Base-by-base conservation (phyloP, 2,329 filamentous ascomycete species). In the Pseudonectria buxi region DNA sequence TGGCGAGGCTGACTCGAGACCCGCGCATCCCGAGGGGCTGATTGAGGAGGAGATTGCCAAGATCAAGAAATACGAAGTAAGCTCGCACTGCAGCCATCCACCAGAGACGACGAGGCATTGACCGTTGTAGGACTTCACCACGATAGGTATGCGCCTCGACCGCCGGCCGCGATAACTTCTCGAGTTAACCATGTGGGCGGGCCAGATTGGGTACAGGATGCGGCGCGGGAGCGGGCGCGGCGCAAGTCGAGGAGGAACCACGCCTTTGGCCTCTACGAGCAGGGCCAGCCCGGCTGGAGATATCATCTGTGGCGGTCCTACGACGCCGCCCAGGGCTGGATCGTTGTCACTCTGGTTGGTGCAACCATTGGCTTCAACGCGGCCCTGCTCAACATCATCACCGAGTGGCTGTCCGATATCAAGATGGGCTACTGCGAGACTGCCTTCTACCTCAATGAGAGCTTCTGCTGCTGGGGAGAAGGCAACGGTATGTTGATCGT, bases 381-480 rank as follows among this genome's bases (percentile, higher is more conserved):
- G 12, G 92, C 87, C 1, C 80, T 95, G 40, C 67, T 98, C 41
- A 96, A 94, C 57, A 96, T 98, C 47, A 77, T 94, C 28, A 96
- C 90, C 9, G 92, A 98, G 63, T 98, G 92, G 90, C 68, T 98
- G 43, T 84, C 86, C 25, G 92, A 98, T 63, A 81, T 95, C 58
- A 98, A 96, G 68, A 70, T 90, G 55, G 92, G 92, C n/a, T 82
- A 95, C 63, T 98, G 92, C 69, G 84, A 81, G 10, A 95, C 89
- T 7, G 90, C 81, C 3, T 98, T 96, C 61, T 98, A 98, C 58
- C 72, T 98, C 39, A 98, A 98, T 61, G 87, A 96, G 70, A 83
- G 78, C 58, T 98, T 98, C 61, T 98, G 92, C 64, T 98, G 92
- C 59, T 98, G 89, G 88, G 92, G 92, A 26, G 85, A 92, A 37